Percentiles rank a stretch among this genome's conserved stretches.
Evolutionary conservation across 2,329 filamentous ascomycete species (phyloP).

Genomic region (Penicillium digitatum): DNA sequence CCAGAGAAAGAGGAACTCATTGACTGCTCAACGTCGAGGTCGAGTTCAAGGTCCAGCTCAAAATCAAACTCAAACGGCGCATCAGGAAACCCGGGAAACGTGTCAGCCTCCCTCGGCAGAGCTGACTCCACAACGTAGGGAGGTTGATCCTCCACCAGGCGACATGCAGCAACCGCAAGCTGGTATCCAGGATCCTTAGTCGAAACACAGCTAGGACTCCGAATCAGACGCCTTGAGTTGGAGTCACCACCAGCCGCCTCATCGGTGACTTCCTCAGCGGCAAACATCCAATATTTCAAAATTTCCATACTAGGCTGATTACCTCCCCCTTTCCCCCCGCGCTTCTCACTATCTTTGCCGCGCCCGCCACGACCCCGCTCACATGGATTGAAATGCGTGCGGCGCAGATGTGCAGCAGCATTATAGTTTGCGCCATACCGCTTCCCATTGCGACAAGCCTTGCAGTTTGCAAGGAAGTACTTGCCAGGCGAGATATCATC

Average conservation of each 20-base stretch:
- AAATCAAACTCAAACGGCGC: conserved; percentile 30
- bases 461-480: conserved; percentile 74
- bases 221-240: neutral
- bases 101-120: conserved; percentile 30
- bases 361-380: conserved; percentile 53
- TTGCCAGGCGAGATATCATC: conserved; percentile 56
- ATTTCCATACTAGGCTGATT: conserved; percentile 59
- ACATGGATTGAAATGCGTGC: conserved; percentile 77
- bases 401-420: conserved; percentile 81
- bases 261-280: conserved; percentile 50
- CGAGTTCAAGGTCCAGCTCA: neutral
- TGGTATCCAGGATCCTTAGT: conserved; percentile 1
- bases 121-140: conserved; percentile 27
- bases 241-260: conserved; percentile 14
- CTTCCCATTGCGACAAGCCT: conserved; percentile 72
- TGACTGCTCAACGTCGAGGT: conserved; percentile 14
- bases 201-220: neutral
- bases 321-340: conserved; percentile 60
- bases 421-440: conserved; percentile 92
- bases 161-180: neutral
- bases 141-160: neutral
- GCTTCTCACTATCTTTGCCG: conserved; percentile 56
- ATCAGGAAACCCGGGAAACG: conserved; percentile 20
- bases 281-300: conserved; percentile 59
- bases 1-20: conserved; percentile 33